Percentiles rank a stretch among this genome's conserved stretches.
Evolutionary conservation across 2,329 filamentous ascomycete genomes (phyloP).

Genomic region (Cordyceps cicadae): DNA sequence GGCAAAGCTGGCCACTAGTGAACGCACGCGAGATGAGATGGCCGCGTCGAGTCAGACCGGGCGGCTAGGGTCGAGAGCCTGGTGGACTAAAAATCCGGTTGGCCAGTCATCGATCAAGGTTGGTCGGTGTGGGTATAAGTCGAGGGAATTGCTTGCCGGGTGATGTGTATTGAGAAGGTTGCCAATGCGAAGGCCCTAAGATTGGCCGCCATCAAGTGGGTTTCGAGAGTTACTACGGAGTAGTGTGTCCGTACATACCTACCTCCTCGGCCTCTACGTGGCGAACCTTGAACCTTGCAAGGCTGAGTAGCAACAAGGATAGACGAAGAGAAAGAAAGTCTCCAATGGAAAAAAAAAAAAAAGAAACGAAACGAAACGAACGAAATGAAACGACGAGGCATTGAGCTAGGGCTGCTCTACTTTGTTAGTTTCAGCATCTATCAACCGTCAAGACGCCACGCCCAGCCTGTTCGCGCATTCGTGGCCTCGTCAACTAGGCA

Average conservation of each 20-base stretch:
- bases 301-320: too few species aligned
- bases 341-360: too few species aligned
- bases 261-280: not conserved
- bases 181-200: not conserved
- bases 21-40: not conserved
- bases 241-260: too few species aligned
- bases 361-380: too few species aligned
- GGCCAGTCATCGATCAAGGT: not conserved
- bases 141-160: not conserved
- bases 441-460: too few species aligned
- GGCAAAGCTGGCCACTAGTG: not conserved
- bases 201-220: not conserved
- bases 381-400: too few species aligned
- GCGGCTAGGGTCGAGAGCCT: not conserved
- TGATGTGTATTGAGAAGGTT: not conserved
- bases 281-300: not conserved
- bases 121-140: not conserved
- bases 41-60: constrained; percentile 5
- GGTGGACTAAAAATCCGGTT: not conserved
- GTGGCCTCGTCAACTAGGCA: too few species aligned
- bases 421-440: too few species aligned
- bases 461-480: too few species aligned
- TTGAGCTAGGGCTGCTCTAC: too few species aligned
- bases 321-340: too few species aligned
- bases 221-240: too few species aligned